Conservation (phyloP, 768 basidiomycete genomes). For the Auricularia cornea region DNA sequence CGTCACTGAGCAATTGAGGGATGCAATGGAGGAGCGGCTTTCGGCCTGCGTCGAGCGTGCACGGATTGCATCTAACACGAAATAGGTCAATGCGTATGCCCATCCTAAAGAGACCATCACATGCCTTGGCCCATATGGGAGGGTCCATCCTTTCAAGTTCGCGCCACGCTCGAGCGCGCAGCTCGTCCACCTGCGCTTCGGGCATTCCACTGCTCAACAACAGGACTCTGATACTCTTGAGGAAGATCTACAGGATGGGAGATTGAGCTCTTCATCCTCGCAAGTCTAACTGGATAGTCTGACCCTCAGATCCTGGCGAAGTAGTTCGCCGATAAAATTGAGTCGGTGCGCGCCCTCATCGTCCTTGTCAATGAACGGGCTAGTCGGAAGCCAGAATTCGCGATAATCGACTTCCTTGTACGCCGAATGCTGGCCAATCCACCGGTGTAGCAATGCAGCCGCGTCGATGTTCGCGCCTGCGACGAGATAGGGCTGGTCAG, state of each 20-base stretch:
- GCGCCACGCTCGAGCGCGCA: neutral
- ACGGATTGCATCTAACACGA: neutral
- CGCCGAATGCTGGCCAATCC: constrained; percentile 44
- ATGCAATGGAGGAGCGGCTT: too few species aligned
- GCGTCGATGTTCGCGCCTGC: constrained; percentile 61
- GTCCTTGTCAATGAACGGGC: constrained; percentile 27
- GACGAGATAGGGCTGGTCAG: neutral
- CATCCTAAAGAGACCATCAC: neutral
- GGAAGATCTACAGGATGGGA: neutral
- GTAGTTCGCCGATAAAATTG: neutral
- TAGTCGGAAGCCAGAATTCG: constrained; percentile 57
- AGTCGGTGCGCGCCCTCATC: neutral
- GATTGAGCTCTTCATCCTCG: neutral
- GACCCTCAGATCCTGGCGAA: neutral
- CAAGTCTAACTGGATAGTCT: neutral
- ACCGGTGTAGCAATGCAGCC: constrained; percentile 43
- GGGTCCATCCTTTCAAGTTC: neutral
- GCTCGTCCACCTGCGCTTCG: neutral
- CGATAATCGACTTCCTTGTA: constrained; percentile 53
- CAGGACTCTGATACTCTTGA: neutral
- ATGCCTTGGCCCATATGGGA: neutral
- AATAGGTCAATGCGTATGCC: neutral
- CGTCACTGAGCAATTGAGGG: too few species aligned
- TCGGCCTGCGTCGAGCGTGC: neutral
- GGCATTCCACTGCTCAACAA: neutral